Evolutionary conservation across 2,329 filamentous ascomycete genomes (phyloP), one percentile per base, ranked within the genome.

Genomic region (Ambrosiella beaveri): DNA sequence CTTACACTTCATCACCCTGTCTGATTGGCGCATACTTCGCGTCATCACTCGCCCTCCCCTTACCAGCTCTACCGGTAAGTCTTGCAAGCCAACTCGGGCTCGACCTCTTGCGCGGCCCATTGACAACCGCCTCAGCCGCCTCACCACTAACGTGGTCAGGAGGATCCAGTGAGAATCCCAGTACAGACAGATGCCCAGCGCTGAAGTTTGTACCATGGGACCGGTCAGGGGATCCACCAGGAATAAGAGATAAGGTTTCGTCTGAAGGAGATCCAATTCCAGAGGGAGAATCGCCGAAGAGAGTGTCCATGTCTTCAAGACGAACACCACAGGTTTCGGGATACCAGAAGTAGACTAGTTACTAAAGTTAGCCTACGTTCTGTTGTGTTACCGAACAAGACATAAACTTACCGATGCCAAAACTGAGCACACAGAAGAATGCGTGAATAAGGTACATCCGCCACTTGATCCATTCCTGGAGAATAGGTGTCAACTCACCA

Each of bases 241-340:
- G 80, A 69, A 95, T 82, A 9, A 95, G 75, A 2, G 88, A 88
- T n/a, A 86, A 88, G 7, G 84, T 82, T 71, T 96, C 89, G 36
- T 57, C 56, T 50, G 82, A 81, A 1, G 91, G 90, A 0, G 91
- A 95, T 45, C 75, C 77, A 54, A 87, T 84, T 9, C 84, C 80
- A 1, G 88, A 90, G 35, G 87, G 93, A 40, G 90, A 87, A 69
- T 98, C 93, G 63, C 93, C 93, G 66, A 98, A 98, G 13, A 98
- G 73, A 2, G 82, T 79, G 68, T 95, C 88, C 93, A 98, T 98
- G 64, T 98, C 93, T 71, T 98, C 93, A 55, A 98, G 77, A 59
- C 90, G 85, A 59, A 98, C 84, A 65, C 94, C 94, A 64, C 90
- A 93, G 0, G 93, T 98, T 71, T 98, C 93, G 37, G 93, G 93